Base-by-base conservation (phyloP, 345 rosid genomes). In the Excoecaria cochinchinensis region DNA sequence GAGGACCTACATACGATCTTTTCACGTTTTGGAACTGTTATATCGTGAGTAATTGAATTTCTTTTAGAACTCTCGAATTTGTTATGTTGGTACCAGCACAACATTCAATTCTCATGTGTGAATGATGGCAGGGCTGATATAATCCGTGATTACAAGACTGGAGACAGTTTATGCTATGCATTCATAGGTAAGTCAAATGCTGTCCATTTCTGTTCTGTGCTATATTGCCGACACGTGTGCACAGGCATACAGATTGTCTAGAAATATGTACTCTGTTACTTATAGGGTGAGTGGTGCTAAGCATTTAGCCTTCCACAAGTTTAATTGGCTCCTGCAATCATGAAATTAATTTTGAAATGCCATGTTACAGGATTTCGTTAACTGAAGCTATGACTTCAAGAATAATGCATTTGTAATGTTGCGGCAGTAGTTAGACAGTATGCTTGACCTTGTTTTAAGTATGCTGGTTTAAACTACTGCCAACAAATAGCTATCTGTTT, bases 161-260 rank as follows among this genome's bases (percentile, higher is more conserved):
- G 99, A 85, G 98, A 93, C 85, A 93, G 98, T 78, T 89, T 93
- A 80, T 91, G 97, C 84, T 95, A 95, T 79, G 98, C 97, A 25
- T 95, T 95, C 78, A 85, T 95, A 50, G 98, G 99, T 95, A 67
- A 82, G 92, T 76, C 40, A 46, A 65, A 58, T 81, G 69, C 79
- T 75, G 31, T 51, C 11, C 19, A 16, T 24, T 14, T 15, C 24
- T n/a, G 38, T 46, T 38, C 16, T 39, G 47, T 65, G 69, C 69
- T 42, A 42, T 8, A 11, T 40, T 71, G n/a, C 48, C 12, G 9
- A 21, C 46, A 55, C 38, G 25, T 42, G 5, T 56, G 38, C 8
- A 21, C 64, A 24, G 51, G n/a, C 48, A 25, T n/a, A 64, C 46
- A 24, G 24, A 4, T 42, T 56, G 24, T 46, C 68, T 38, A 44